Conservation (phyloP, 345 rosid genomes). For the Ceriops tagal region DNA sequence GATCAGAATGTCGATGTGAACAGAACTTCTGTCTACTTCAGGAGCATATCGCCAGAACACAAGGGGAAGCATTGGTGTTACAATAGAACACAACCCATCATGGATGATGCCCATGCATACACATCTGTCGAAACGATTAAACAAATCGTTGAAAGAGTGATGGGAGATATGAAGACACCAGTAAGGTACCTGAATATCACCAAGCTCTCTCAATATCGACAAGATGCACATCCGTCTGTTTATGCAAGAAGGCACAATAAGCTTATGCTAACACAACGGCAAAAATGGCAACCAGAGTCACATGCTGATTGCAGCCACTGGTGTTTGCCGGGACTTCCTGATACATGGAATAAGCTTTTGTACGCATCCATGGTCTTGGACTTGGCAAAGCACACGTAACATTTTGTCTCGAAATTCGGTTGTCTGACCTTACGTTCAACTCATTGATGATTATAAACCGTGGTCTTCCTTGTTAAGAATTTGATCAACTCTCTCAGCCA, state of each 20-base stretch:
- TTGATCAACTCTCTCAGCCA: too few species aligned
- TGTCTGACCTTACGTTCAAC: not conserved
- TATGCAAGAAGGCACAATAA: slow-evolving; percentile 32
- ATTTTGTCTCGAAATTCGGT: not conserved
- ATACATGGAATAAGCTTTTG: slow-evolving; percentile 49
- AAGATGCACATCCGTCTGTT: slow-evolving; percentile 47
- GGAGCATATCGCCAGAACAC: slow-evolving; percentile 49
- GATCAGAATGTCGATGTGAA: slow-evolving; percentile 24
- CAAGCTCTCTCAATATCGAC: slow-evolving; percentile 32
- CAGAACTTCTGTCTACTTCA: slow-evolving; percentile 39
- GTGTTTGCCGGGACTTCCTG: slow-evolving; percentile 65
- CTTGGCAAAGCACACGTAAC: not conserved
- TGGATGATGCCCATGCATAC: slow-evolving; percentile 21
- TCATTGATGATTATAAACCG: too few species aligned
- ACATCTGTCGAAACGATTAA: slow-evolving; percentile 21
- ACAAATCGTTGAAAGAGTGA: slow-evolving; percentile 28
- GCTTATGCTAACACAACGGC: slow-evolving; percentile 5
- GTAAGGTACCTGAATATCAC: slow-evolving; percentile 42
- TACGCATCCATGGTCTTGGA: slow-evolving; percentile 36
- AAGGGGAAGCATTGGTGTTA: slow-evolving; percentile 33
- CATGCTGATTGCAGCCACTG: slow-evolving; percentile 56
- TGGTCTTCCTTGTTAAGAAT: too few species aligned
- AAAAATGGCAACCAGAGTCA: slow-evolving; percentile 11
- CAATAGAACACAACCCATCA: slow-evolving; percentile 28
- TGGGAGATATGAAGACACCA: slow-evolving; percentile 27